Evolutionary conservation across 306 rosid species (phyloP).

Genomic region (Prunus campanulata): DNA sequence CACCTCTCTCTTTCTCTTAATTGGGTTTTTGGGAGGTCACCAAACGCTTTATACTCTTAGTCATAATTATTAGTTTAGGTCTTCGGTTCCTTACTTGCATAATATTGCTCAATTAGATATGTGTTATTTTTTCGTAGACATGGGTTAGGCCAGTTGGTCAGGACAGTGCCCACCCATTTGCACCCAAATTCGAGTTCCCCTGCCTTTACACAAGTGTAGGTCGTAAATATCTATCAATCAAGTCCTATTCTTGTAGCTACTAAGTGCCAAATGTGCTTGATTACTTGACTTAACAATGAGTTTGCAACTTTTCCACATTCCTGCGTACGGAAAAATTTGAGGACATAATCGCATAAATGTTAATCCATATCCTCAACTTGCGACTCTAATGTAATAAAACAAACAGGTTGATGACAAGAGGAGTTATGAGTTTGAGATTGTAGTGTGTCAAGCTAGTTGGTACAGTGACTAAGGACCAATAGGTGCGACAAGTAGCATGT

Average conservation of each 20-base stretch:
- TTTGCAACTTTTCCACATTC: no score
- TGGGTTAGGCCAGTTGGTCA: no score
- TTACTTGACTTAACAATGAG: no score
- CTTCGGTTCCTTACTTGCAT: not conserved
- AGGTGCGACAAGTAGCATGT: conserved; percentile 38
- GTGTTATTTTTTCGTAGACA: no score
- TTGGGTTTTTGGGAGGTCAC: not conserved
- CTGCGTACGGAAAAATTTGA: not conserved
- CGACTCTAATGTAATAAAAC: no score
- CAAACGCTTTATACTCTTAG: not conserved
- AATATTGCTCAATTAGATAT: no score
- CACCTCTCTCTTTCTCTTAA: not conserved
- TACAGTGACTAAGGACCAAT: conserved; percentile 35
- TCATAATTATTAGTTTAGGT: not conserved
- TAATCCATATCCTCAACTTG: not conserved
- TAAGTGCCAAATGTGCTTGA: no score
- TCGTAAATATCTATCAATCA: no score
- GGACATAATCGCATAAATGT: conserved; percentile 1
- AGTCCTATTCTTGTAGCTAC: no score
- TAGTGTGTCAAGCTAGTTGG: conserved; percentile 21
- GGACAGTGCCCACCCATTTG: fast-evolving
- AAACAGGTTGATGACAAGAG: conserved; percentile 12
- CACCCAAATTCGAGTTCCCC: no score
- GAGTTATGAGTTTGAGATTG: conserved; percentile 7
- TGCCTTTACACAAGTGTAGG: no score